A percentile compares a stretch with the other conserved stretches of the same genome.
phyloP scores from a whole-genome alignment of 2,329 filamentous ascomycete species.

The Fusarium sp. region DNA sequence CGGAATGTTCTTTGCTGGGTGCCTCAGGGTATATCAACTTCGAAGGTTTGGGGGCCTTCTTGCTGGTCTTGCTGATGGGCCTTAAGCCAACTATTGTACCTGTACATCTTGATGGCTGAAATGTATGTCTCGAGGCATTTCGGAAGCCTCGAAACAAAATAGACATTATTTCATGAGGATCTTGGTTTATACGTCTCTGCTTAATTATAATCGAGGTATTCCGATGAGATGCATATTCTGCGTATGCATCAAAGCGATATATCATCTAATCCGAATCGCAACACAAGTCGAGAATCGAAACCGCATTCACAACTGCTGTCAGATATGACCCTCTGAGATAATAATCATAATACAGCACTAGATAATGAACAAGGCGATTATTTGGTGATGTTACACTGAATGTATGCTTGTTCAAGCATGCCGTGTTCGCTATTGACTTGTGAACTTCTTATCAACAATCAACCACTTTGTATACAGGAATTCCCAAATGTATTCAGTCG shows the following conservation, averaged over 20 bases:
- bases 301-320: not conserved
- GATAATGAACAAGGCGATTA: not conserved
- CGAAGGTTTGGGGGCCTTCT: not conserved
- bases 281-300: not conserved
- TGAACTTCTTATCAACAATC: no score
- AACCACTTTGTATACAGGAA: not conserved
- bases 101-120: not conserved
- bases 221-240: not conserved
- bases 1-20: slow-evolving; percentile 65
- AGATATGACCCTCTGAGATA: not conserved
- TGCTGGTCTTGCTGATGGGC: slow-evolving; percentile 14
- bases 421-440: not conserved
- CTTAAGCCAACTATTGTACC: slow-evolving; percentile 5
- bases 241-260: slow-evolving; percentile 31
- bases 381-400: not conserved
- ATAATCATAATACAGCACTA: not conserved
- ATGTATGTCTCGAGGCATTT: slow-evolving; percentile 2
- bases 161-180: slow-evolving; percentile 31
- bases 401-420: not conserved
- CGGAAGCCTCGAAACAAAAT: slow-evolving; percentile 12
- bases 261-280: slow-evolving; percentile 9
- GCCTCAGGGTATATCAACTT: slow-evolving; percentile 58
- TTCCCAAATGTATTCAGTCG: not conserved
- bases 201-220: not conserved
- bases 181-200: not conserved